Conservation (phyloP, 768 basidiomycete genomes). For the Calocybe indica region DNA sequence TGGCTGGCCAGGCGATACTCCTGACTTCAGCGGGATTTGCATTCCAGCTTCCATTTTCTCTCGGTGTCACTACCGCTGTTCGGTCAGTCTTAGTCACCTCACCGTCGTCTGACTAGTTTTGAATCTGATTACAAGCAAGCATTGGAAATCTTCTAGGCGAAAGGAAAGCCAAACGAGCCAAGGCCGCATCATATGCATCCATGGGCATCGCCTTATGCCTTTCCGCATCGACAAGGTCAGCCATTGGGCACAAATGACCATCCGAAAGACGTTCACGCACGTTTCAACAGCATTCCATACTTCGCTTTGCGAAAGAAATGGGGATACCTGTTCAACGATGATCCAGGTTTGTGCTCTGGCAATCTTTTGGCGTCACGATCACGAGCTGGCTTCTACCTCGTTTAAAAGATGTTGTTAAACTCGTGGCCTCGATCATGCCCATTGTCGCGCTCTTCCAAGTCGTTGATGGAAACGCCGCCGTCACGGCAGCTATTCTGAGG, state of each 20-base stretch:
- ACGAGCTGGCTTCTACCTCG: constrained; percentile 1
- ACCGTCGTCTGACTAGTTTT: background rate
- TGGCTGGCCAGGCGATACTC: constrained; percentile 85
- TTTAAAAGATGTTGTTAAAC: constrained; percentile 38
- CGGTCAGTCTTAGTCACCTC: constrained; percentile 35
- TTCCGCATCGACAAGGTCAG: too few relatives aligned
- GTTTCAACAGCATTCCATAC: constrained; percentile 37
- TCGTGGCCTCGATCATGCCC: constrained; percentile 67
- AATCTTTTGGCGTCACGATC: background rate
- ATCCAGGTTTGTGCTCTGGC: constrained; percentile 36
- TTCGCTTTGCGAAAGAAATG: constrained; percentile 56
- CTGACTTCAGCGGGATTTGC: constrained; percentile 63
- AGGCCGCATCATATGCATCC: too few relatives aligned
- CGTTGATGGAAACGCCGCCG: constrained; percentile 67
- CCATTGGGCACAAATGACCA: too few relatives aligned
- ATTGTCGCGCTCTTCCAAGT: constrained; percentile 76
- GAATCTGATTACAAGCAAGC: constrained; percentile 24
- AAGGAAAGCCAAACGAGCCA: constrained; percentile 61
- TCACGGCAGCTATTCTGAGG: constrained; percentile 73
- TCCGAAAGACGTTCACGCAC: too few relatives aligned
- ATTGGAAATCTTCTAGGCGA: constrained; percentile 86
- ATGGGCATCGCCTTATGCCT: too few relatives aligned
- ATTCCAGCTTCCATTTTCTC: constrained; percentile 75
- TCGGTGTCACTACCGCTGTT: constrained; percentile 77
- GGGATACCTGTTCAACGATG: constrained; percentile 68